Conservation (phyloP, 306 rosid genomes). For the Cucumis cinereus region DNA sequence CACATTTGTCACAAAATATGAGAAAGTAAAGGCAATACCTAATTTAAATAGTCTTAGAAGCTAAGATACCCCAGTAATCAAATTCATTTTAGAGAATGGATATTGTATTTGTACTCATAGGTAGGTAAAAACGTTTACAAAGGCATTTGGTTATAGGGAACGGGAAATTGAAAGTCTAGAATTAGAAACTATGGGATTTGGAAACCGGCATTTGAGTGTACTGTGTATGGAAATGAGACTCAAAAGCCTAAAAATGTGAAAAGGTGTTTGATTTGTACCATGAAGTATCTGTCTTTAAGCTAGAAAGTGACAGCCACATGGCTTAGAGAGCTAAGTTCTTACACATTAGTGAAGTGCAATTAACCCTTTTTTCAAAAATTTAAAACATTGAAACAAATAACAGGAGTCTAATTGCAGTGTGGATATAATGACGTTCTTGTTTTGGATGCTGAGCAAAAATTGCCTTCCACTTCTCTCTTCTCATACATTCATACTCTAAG, state of each 20-base stretch:
- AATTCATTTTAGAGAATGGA: not conserved
- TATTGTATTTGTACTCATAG: not conserved
- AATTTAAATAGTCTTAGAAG: not conserved
- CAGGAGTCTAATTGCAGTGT: not conserved
- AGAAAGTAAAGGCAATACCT: not conserved
- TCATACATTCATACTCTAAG: not conserved
- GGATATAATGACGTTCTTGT: not conserved
- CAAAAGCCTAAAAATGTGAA: not conserved
- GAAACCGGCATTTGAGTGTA: not conserved
- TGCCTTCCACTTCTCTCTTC: not conserved
- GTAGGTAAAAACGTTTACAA: not conserved
- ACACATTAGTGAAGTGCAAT: not conserved
- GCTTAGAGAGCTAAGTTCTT: not conserved
- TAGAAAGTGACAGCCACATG: not conserved
- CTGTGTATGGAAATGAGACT: not conserved
- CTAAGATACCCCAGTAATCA: not conserved
- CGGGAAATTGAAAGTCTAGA: not conserved
- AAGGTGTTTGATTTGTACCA: not conserved
- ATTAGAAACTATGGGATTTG: not conserved
- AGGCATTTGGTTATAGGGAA: not conserved
- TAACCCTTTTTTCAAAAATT: not conserved
- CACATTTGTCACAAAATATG: not conserved
- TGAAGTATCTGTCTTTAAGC: not conserved
- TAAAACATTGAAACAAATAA: not conserved
- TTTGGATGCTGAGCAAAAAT: not conserved